phyloP scores from a whole-genome alignment of 331 rosid genomes.

The Arachis monticola region DNA sequence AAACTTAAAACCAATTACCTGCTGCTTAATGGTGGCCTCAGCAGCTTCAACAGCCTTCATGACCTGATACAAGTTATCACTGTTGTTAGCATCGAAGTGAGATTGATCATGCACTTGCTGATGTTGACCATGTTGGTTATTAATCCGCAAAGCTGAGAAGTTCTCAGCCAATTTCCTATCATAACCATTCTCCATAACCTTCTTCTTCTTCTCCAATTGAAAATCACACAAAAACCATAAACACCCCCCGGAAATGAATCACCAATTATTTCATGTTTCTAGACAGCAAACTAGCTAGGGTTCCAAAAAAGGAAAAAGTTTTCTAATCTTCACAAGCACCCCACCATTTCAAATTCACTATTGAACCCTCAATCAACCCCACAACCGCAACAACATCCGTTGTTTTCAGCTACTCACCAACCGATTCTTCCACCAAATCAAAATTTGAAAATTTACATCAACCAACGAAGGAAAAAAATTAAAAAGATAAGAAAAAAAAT shows the following conservation, averaged over 20 bases:
- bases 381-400: background rate
- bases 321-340: constrained; percentile 5
- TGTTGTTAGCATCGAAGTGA: constrained; percentile 42
- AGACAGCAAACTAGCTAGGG: constrained; percentile 20
- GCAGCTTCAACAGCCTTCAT: constrained; percentile 97
- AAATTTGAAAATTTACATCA: constrained; percentile 2
- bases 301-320: background rate
- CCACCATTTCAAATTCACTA: constrained; percentile 21
- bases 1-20: constrained; percentile 51
- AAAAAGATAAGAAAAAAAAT: background rate
- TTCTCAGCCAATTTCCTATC: constrained; percentile 70
- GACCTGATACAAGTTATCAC: constrained; percentile 79
- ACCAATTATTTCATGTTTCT: constrained; percentile 17
- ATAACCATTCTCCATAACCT: constrained; percentile 84
- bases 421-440: constrained; percentile 31
- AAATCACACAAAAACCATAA: background rate
- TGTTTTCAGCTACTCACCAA: constrained; percentile 2
- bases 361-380: constrained; percentile 21
- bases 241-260: constrained; percentile 41
- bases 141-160: constrained; percentile 63
- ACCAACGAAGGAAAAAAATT: background rate
- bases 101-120: constrained; percentile 38
- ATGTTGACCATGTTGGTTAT: constrained; percentile 38
- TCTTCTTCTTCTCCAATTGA: constrained; percentile 32
- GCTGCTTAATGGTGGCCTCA: constrained; percentile 86